phyloP scores from a whole-genome alignment of 2,329 filamentous ascomycete species.

The Apiospora pterosperma region DNA sequence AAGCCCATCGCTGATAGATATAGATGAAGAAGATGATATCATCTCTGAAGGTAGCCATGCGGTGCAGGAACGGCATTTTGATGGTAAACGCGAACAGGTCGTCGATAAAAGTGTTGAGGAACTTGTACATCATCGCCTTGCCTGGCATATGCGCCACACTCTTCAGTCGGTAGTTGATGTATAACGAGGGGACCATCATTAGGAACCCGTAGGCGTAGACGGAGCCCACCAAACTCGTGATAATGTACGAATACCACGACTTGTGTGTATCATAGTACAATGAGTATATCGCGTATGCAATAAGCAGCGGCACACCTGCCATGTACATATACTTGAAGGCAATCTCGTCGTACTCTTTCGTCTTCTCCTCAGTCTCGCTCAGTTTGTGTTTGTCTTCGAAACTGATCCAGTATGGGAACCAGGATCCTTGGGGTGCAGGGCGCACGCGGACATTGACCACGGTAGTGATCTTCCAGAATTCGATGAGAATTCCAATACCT shows the following conservation, averaged over 20 bases:
- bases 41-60: constrained; percentile 87
- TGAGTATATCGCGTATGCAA: constrained; percentile 88
- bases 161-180: constrained; percentile 98
- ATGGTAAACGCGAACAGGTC: constrained; percentile 98
- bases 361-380: constrained; percentile 93
- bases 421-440: constrained; percentile 61
- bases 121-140: constrained; percentile 97
- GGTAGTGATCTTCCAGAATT: constrained; percentile 93
- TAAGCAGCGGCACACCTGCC: constrained; percentile 80
- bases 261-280: constrained; percentile 93
- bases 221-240: constrained; percentile 89
- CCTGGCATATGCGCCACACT: constrained; percentile 94
- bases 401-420: constrained; percentile 73
- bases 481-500: constrained; percentile 70
- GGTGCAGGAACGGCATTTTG: constrained; percentile 95
- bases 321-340: constrained; percentile 98
- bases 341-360: constrained; percentile 96
- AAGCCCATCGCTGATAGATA: constrained; percentile 89
- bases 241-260: constrained; percentile 96
- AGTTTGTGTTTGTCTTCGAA: constrained; percentile 98
- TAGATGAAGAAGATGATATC: constrained; percentile 99
- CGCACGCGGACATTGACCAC: constrained; percentile 85
- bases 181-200: constrained; percentile 97
- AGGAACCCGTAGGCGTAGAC: constrained; percentile 98
- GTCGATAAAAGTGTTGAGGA: constrained; percentile 98